Conservation (phyloP, 768 basidiomycete genomes). For the Phaffia tasmanica region DNA sequence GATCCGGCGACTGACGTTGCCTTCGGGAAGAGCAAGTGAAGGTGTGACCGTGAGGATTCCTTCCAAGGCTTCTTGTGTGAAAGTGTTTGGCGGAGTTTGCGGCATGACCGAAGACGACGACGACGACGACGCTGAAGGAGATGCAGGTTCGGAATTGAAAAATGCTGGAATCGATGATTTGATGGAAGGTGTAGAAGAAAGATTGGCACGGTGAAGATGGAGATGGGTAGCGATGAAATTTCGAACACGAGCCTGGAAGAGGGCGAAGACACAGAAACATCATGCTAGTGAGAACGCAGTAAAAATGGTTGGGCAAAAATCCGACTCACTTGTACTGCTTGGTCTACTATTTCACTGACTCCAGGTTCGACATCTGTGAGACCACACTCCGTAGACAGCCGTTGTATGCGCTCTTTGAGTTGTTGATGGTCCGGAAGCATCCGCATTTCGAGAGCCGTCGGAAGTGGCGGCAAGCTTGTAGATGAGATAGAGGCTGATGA, state of each 20-base stretch:
- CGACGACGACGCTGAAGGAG: slow-evolving; percentile 13
- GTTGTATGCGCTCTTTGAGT: slow-evolving; percentile 12
- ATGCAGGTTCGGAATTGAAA: slow-evolving; percentile 1
- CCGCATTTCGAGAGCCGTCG: slow-evolving; percentile 14
- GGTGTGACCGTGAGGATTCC: slow-evolving; percentile 12
- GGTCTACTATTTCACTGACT: slow-evolving; percentile 6
- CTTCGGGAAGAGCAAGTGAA: not conserved
- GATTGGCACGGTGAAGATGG: slow-evolving; percentile 22
- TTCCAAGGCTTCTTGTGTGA: slow-evolving; percentile 14
- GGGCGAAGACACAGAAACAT: not conserved
- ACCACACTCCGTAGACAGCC: slow-evolving; percentile 10
- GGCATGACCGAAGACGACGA: slow-evolving; percentile 9
- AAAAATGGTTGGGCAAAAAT: no score
- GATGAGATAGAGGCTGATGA: not conserved
- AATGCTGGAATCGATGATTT: slow-evolving; percentile 1
- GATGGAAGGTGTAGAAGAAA: slow-evolving; percentile 14
- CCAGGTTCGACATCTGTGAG: slow-evolving; percentile 9
- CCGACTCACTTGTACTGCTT: slow-evolving; percentile 14
- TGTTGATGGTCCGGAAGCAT: slow-evolving; percentile 7
- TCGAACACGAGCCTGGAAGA: slow-evolving; percentile 15
- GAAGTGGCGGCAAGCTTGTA: not conserved
- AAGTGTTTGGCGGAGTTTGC: slow-evolving; percentile 14
- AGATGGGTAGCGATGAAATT: slow-evolving; percentile 21
- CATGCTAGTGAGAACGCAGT: not conserved
- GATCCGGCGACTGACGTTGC: slow-evolving; percentile 3